These are phyloP conservation scores for Flaveria ramosissima DNA, from an alignment of 129 eudicot genomes.

Conservation along the genomic window DNA sequence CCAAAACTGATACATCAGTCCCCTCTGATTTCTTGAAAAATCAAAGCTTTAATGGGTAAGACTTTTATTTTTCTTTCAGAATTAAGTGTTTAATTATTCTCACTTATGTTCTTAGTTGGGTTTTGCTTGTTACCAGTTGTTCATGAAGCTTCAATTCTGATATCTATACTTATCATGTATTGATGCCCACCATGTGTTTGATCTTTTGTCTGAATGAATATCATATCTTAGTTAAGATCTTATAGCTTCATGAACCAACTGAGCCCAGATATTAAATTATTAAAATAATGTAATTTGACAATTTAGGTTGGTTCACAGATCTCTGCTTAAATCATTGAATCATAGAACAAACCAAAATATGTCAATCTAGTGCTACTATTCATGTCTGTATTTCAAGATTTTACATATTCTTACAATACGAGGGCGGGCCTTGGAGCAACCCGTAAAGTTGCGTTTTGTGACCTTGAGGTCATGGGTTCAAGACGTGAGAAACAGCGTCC, in stretches of 20 bases:
- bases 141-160: conserved; percentile 3
- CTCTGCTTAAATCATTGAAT: background rate
- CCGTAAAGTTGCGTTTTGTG: too few species aligned
- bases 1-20: background rate
- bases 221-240: background rate
- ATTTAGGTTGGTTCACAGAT: background rate
- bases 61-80: background rate
- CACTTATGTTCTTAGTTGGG: conserved; percentile 11
- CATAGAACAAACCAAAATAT: background rate
- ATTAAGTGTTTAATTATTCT: background rate
- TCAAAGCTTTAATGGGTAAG: conserved; percentile 44
- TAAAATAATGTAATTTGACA: background rate
- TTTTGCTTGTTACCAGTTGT: conserved; percentile 16
- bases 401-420: conserved; percentile 7
- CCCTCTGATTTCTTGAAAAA: conserved; percentile 15
- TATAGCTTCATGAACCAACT: background rate
- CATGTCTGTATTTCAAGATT: background rate
- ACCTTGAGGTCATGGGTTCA: too few species aligned
- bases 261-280: too few species aligned
- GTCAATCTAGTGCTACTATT: conserved; percentile 14
- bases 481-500: too few species aligned
- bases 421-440: too few species aligned
- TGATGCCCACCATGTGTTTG: background rate
- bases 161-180: too few species aligned
- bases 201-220: conserved; percentile 16